Base-by-base conservation (phyloP, 352 stramenopile genomes). In the Phytophthora lateralis region DNA sequence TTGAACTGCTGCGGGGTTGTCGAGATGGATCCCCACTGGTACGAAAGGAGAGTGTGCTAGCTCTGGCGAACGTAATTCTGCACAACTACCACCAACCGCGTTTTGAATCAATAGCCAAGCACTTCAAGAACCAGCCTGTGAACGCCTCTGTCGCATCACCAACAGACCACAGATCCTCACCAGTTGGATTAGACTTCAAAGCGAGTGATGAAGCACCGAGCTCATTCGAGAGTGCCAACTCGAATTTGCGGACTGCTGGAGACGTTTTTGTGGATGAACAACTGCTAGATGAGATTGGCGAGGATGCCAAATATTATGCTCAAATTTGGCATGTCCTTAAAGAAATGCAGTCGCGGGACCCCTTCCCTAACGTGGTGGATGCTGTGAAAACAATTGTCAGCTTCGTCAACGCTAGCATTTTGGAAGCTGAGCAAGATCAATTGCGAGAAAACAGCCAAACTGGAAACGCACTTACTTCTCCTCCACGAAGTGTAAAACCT, bases 311-410 rank as follows among this genome's bases (percentile, higher is more conserved):
- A 49, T 82, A 91, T 55, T 97, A 98, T 58, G 71, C 77, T 50
- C 58, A 85, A 45, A 86, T 97, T 30, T 98, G 92, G 93, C 75
- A 87, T 30, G 69, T 71, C 35, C 64, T 98, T 18, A 86, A 92
- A 48, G 76, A 82, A 32, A 78, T 97, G 37, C 89, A 97, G 61
- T 85, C 91, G 4, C 76, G 74, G 32, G 94, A 98, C 56, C 82
- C 91, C 6, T 96, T 97, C 57, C 88, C 89, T 11, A 64, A 76
- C 65, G 95, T 78, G 29, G 78, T 64, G 18, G 78, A 63, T 60
- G 84, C 55, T 48, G 89, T 69, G 63, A 90, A 90, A 64, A 58
- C 71, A 29, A 80, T 91, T 30, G 78, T 91, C 2, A 84, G 80
- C 34, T 78, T 78, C 20, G 78, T 91, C 21, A 88, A 90, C 21